Evolutionary conservation across 441 rosid species (phyloP).

Genomic region (Populus tomentosa): DNA sequence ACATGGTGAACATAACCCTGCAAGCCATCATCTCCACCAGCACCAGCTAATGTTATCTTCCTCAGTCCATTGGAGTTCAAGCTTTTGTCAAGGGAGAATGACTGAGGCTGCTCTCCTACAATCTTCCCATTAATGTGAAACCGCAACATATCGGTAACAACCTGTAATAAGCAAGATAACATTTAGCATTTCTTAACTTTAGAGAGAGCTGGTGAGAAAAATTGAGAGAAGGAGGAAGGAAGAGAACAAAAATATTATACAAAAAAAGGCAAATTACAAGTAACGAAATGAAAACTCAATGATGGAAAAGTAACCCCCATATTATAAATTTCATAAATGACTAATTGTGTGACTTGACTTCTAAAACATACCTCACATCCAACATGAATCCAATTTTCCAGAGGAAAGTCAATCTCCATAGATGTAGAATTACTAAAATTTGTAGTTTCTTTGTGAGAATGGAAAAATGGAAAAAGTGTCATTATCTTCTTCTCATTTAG

Average conservation of each 20-base stretch:
- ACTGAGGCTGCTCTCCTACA: conserved; percentile 40
- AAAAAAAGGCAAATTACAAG: not conserved
- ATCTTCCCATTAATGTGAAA: conserved; percentile 53
- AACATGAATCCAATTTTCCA: conserved; percentile 63
- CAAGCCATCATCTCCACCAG: conserved; percentile 33
- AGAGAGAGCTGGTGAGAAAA: not conserved
- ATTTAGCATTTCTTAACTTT: not conserved
- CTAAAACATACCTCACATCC: conserved; percentile 53
- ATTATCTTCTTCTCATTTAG: conserved; percentile 50
- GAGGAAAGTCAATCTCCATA: conserved; percentile 34
- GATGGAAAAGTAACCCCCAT: not conserved
- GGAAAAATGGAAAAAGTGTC: conserved; percentile 43
- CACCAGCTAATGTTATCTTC: conserved; percentile 38
- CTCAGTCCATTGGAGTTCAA: conserved; percentile 21
- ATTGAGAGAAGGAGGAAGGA: not conserved
- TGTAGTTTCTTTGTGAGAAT: conserved; percentile 33
- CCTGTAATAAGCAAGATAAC: conserved; percentile 27
- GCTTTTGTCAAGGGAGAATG: conserved; percentile 28
- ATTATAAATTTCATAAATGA: not conserved
- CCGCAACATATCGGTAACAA: conserved; percentile 35
- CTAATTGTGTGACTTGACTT: not conserved
- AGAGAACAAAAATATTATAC: not conserved
- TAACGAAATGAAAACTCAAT: not conserved
- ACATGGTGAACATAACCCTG: conserved; percentile 50
- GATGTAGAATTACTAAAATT: conserved; percentile 34